Conservation (phyloP, 2,329 filamentous ascomycete genomes). For the Calonectria pauciramosa region DNA sequence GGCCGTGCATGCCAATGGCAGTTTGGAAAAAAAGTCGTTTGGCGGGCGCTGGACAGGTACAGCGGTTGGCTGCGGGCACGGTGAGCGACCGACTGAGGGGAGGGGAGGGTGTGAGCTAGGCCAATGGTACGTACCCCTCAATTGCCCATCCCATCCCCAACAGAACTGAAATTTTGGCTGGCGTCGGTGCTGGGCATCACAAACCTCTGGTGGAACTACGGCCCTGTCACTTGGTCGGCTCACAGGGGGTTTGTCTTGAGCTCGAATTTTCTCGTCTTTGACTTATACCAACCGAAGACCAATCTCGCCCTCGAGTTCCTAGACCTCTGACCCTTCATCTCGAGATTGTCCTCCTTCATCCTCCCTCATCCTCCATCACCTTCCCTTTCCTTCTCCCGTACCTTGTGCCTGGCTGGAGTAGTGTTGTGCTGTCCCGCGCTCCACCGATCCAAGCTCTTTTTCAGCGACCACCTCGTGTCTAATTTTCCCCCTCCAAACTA, state of each 20-base stretch:
- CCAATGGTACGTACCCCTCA: constrained; percentile 47
- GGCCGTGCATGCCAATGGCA: constrained; percentile 44
- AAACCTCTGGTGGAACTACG: constrained; percentile 38
- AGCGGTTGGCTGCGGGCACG: constrained; percentile 14
- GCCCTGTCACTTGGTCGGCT: constrained; percentile 38
- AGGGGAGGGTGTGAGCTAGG: constrained; percentile 31
- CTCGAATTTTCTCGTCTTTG: constrained; percentile 44
- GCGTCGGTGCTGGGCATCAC: constrained; percentile 45
- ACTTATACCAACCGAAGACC: constrained; percentile 48
- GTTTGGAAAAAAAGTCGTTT: constrained; percentile 37
- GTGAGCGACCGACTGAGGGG: constrained; percentile 11
- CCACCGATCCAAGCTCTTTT: constrained; percentile 41
- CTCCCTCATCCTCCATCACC: constrained; percentile 32
- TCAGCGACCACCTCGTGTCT: constrained; percentile 35
- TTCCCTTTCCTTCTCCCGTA: constrained; percentile 33
- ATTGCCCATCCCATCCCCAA: constrained; percentile 54
- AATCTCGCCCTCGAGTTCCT: constrained; percentile 40
- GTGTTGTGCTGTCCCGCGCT: constrained; percentile 43
- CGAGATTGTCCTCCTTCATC: constrained; percentile 48
- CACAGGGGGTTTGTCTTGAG: constrained; percentile 36
- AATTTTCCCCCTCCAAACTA: constrained; percentile 46
- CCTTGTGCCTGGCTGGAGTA: constrained; percentile 46
- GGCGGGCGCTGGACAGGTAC: constrained; percentile 32
- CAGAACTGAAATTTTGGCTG: constrained; percentile 56
- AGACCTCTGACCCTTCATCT: constrained; percentile 43